These are phyloP conservation scores for Lenwebbia sp. DNA, from an alignment of 345 rosid species.

Conservation along the genomic window DNA sequence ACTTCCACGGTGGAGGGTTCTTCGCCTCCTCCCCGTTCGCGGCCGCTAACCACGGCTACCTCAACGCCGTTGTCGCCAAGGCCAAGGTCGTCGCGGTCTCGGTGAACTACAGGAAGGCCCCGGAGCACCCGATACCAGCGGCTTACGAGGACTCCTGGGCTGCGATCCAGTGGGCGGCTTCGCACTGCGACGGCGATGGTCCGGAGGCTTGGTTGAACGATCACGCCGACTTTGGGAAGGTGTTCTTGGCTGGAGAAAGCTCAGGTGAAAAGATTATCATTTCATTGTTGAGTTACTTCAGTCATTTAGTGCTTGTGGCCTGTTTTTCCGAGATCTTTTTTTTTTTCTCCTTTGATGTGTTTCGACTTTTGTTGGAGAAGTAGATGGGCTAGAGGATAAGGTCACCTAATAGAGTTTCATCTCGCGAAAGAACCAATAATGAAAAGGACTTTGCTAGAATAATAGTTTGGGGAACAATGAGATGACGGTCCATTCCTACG, in stretches of 20 bases:
- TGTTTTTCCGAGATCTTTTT: background rate
- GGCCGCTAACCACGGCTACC: background rate
- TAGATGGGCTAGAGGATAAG: background rate
- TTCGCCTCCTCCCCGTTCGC: background rate
- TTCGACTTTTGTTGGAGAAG: background rate
- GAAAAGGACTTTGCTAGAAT: background rate
- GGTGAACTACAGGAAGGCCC: conserved; percentile 58
- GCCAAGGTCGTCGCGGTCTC: conserved; percentile 55
- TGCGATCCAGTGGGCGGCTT: conserved; percentile 39
- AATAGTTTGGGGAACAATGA: too few relatives aligned
- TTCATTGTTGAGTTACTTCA: background rate
- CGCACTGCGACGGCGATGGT: background rate
- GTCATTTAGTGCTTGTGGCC: background rate
- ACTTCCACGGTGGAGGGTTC: conserved; percentile 14
- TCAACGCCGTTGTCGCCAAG: background rate
- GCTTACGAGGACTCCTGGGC: conserved; percentile 72
- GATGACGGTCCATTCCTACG: too few relatives aligned
- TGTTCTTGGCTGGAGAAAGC: conserved; percentile 61
- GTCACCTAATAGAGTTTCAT: background rate
- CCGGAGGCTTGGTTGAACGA: conserved; percentile 44
- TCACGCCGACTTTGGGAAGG: conserved; percentile 25
- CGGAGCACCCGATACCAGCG: conserved; percentile 58
- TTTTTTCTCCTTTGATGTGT: background rate
- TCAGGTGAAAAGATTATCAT: conserved; percentile 20
- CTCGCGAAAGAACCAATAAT: background rate